Evolutionary conservation across 768 basidiomycete species (phyloP).

Genomic region (Pholiota conissans): DNA sequence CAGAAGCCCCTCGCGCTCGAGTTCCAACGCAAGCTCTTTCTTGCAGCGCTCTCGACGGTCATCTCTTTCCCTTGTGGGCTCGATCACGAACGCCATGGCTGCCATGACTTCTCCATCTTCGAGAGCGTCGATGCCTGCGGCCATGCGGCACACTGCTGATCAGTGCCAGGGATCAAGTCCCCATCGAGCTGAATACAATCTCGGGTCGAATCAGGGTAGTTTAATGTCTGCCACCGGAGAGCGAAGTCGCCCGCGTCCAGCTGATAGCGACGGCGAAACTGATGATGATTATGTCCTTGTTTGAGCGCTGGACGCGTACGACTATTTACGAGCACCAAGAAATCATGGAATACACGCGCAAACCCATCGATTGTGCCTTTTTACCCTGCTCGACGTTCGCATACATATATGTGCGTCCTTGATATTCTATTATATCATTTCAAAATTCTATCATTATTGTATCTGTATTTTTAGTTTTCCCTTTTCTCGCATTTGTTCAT

Average conservation of each 20-base stretch:
- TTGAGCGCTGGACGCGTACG: background rate
- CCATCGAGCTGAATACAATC: conserved; percentile 3
- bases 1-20: conserved; percentile 2
- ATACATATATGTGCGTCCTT: background rate
- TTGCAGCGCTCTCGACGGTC: conserved; percentile 3
- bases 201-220: conserved; percentile 8
- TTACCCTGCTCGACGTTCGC: background rate
- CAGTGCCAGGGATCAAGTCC: conserved; percentile 9
- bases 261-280: background rate
- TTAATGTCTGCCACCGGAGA: background rate
- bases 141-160: background rate
- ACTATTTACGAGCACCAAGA: background rate
- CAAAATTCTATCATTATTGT: background rate
- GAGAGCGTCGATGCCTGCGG: background rate
- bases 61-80: background rate
- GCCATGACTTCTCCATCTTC: background rate
- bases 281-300: conserved; percentile 11
- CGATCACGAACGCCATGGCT: background rate
- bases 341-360: background rate
- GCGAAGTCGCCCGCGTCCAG: background rate
- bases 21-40: background rate
- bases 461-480: background rate
- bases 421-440: background rate
- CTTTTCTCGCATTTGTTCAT: background rate
- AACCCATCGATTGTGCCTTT: background rate